A percentile compares a stretch with the other conserved stretches of the same genome.
phyloP scores from a whole-genome alignment of 208 protist genomes.

The Porcisia hertigi region DNA sequence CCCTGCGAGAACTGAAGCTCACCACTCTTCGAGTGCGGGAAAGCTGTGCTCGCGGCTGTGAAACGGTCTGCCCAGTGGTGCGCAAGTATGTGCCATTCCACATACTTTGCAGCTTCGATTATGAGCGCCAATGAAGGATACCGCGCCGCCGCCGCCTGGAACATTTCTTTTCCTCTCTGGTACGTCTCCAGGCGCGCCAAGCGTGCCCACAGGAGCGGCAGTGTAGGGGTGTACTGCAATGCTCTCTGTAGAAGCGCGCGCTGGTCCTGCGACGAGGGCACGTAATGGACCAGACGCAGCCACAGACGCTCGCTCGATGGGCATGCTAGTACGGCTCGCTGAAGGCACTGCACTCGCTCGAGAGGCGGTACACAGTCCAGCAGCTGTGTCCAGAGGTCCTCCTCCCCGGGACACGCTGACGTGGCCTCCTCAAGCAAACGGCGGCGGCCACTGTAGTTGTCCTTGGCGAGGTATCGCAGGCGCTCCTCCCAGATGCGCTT shows the following conservation, averaged over 20 bases:
- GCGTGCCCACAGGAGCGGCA: slow-evolving; percentile 73
- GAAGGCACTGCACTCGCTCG: slow-evolving; percentile 53
- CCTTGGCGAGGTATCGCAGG: slow-evolving; percentile 36
- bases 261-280: slow-evolving; percentile 53
- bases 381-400: slow-evolving; percentile 72
- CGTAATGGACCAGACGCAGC: slow-evolving; percentile 57
- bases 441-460: slow-evolving; percentile 44
- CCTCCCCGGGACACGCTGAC: slow-evolving; percentile 44
- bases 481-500: slow-evolving; percentile 81
- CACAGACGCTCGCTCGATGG: slow-evolving; percentile 73
- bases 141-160: slow-evolving; percentile 56
- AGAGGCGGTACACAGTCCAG: slow-evolving; percentile 53
- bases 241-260: slow-evolving; percentile 58
- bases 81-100: slow-evolving; percentile 52
- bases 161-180: slow-evolving; percentile 65
- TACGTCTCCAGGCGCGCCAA: slow-evolving; percentile 65
- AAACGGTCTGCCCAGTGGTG: slow-evolving; percentile 30
- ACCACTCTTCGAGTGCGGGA: too few relatives aligned
- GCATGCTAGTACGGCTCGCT: slow-evolving; percentile 73
- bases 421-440: slow-evolving; percentile 75
- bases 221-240: slow-evolving; percentile 57
- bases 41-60: neutral
- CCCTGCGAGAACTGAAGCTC: neutral
- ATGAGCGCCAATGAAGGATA: slow-evolving; percentile 70
- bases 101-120: slow-evolving; percentile 80